Percentiles rank a stretch among this genome's conserved stretches.
These are phyloP conservation scores for Multifurca ochricompacta DNA, from an alignment of 768 basidiomycete genomes.

Conservation along the genomic window DNA sequence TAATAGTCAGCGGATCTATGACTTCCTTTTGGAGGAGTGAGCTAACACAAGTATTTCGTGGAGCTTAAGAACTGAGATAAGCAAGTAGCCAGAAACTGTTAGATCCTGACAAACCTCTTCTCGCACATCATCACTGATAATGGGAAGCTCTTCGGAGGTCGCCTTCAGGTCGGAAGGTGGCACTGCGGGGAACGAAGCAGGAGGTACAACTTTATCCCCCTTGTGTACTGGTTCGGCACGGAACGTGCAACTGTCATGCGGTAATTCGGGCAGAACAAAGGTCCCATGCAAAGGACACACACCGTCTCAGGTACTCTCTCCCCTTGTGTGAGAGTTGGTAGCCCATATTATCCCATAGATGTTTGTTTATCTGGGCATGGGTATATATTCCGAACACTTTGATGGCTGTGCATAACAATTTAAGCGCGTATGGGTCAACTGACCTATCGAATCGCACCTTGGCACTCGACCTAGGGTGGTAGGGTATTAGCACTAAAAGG, in stretches of 20 bases:
- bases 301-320: constrained; percentile 49
- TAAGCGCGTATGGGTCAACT: not conserved
- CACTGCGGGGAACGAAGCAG: constrained; percentile 44
- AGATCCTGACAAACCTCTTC: constrained; percentile 34
- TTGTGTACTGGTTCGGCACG: constrained; percentile 30
- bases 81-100: not conserved
- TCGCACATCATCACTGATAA: constrained; percentile 37
- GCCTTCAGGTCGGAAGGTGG: constrained; percentile 23
- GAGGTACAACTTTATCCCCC: constrained; percentile 39
- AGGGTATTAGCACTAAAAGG: not conserved
- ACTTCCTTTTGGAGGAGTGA: not conserved
- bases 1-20: not conserved
- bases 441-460: constrained; percentile 26
- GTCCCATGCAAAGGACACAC: not conserved
- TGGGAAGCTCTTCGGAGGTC: constrained; percentile 23
- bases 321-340: constrained; percentile 37
- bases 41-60: constrained; percentile 51
- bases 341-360: constrained; percentile 41
- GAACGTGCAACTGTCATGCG: constrained; percentile 36
- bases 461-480: constrained; percentile 30
- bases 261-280: no score
- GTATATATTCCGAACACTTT: constrained; percentile 45
- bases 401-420: constrained; percentile 30
- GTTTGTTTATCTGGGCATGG: constrained; percentile 37
- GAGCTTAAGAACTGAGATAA: constrained; percentile 30